Base-by-base conservation (phyloP, 1,139 yeast species). In the Hansenula lynferdii region DNA sequence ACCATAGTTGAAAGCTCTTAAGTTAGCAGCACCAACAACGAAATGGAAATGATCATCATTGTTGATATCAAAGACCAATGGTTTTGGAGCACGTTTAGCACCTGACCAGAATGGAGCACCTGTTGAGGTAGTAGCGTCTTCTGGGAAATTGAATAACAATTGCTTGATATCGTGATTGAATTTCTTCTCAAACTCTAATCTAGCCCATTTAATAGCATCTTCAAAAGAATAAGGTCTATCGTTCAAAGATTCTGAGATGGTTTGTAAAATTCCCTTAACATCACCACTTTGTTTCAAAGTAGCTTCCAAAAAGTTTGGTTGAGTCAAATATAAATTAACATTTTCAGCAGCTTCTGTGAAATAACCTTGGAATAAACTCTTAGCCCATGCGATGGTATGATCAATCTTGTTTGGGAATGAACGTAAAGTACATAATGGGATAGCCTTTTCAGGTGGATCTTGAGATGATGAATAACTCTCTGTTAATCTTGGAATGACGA, bases 371-470 rank as follows among this genome's bases (percentile, higher is more conserved):
- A 92, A 92, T 56, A 89, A 72, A 18, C 90, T 81, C 67, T 94
- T 92, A 20, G 97, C 96, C 99, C 99, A 92, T 12, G 98, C 97
- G 66, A 92, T 92, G 1, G 99, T 94, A 59, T 92, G 99, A 59
- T 92, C 99, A 55, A 92, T 92, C 65, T 90, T 92, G 64, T 89
- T 87, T 42, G 99, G 99, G 80, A 92, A 92, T 8, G 96, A 85
- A 65, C 97, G 80, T 58, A 92, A 73, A 8, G 99, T 92, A 74
- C 99, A 92, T 57, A 92, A 74, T 27, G 99, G 99, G 57, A 92
- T 90, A 5, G 96, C 80, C 65, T 89, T 89, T 67, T 92, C 99
- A 35, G 99, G 98, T 30, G 99, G 98, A 65, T 92, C 99, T 62
- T 89, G 95, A 18, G 96, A 85, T 4, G 97, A 85, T 6, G 97